Evolutionary conservation across 2,329 filamentous ascomycete genomes (phyloP).

Genomic region (Drechslerella coelobrocha): DNA sequence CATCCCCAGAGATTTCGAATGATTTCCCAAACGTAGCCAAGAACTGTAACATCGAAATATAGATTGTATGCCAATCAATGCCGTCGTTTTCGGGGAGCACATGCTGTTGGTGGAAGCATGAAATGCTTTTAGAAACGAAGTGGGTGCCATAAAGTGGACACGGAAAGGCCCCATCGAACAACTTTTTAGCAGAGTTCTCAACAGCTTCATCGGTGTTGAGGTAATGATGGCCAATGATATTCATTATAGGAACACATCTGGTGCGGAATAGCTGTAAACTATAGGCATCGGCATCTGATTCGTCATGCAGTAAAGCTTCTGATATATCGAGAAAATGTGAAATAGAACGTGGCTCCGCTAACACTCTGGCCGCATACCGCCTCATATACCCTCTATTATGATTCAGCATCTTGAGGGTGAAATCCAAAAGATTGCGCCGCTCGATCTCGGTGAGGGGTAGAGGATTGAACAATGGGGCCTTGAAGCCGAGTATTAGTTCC

Average conservation of each 20-base stretch:
- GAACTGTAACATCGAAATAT: conserved; percentile 13
- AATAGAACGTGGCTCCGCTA: conserved; percentile 13
- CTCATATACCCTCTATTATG: conserved; percentile 21
- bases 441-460: conserved; percentile 13
- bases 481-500: conserved; percentile 23
- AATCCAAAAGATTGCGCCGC: conserved; percentile 27
- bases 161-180: conserved; percentile 7
- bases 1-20: conserved; percentile 1
- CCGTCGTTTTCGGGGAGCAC: background rate
- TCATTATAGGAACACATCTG: conserved; percentile 25
- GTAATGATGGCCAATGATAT: conserved; percentile 17
- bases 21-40: conserved; percentile 13
- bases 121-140: conserved; percentile 16
- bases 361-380: conserved; percentile 17
- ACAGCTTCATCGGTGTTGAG: background rate
- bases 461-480: conserved; percentile 9
- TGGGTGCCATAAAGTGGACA: background rate
- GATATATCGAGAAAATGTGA: conserved; percentile 26
- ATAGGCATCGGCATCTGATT: background rate
- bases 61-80: conserved; percentile 13
- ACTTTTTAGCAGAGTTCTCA: background rate
- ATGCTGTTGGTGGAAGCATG: conserved; percentile 17
- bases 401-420: conserved; percentile 13
- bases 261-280: conserved; percentile 15
- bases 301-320: background rate